Conservation (phyloP, 78 protist genomes). For the Planoprotostelium fungivorum region DNA sequence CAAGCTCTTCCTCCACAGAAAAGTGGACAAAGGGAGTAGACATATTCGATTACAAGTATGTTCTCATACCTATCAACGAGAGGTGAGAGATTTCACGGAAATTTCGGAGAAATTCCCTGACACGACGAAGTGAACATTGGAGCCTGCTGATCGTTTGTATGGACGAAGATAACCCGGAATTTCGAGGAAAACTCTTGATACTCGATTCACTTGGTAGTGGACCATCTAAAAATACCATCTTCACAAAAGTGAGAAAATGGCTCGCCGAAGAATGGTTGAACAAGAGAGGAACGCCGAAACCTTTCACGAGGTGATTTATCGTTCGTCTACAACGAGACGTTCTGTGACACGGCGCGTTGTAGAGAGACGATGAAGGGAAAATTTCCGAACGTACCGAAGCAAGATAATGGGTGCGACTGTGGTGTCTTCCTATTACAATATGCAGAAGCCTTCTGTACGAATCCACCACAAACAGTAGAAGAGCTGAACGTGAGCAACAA, state of each 20-base stretch:
- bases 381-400: slow-evolving; percentile 29
- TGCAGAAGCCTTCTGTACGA: slow-evolving; percentile 45
- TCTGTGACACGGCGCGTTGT: not conserved
- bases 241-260: slow-evolving; percentile 27
- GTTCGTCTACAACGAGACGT: not conserved
- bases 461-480: not conserved
- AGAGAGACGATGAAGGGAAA: not conserved
- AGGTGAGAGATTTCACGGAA: slow-evolving; percentile 9
- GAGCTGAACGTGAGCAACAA: not conserved
- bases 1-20: not conserved
- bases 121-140: slow-evolving; percentile 45
- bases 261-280: slow-evolving; percentile 30
- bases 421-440: slow-evolving; percentile 54
- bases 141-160: slow-evolving; percentile 28
- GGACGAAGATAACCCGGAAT: slow-evolving; percentile 11
- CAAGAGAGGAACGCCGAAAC: slow-evolving; percentile 9
- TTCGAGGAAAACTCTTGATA: not conserved
- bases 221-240: not conserved
- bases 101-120: not conserved
- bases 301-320: not conserved
- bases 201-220: slow-evolving; percentile 31
- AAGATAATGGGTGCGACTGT: slow-evolving; percentile 48
- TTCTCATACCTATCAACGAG: slow-evolving; percentile 55
- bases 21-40: slow-evolving; percentile 45
- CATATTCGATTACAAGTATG: slow-evolving; percentile 36